Percentiles rank a stretch among this genome's conserved stretches.
phyloP scores from a whole-genome alignment of 805 yeast species.

The Pichia californica region DNA sequence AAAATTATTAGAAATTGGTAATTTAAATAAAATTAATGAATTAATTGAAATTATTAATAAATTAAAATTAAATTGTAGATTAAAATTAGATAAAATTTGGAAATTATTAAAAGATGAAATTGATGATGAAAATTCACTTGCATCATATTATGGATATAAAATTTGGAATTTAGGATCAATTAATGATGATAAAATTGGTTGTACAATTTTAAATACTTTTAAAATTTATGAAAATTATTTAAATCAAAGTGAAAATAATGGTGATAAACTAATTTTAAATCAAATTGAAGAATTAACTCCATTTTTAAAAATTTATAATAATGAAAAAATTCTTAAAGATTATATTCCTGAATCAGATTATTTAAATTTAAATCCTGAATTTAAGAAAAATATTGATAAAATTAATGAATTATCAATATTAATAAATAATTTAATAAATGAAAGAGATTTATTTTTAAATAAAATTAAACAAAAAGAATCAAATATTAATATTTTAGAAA shows the following conservation, averaged over 20 bases:
- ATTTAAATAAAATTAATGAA: conserved; percentile 28
- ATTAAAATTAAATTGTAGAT: conserved; percentile 35
- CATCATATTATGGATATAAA: conserved; percentile 44
- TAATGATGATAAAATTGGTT: conserved; percentile 32
- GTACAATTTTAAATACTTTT: conserved; percentile 34
- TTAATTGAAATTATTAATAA: conserved; percentile 34
- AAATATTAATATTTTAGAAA: conserved; percentile 21
- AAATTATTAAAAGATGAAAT: conserved; percentile 44
- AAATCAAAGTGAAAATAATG: conserved; percentile 48
- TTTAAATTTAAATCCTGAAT: conserved; percentile 29
- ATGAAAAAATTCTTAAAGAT: conserved; percentile 24
- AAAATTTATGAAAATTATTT: conserved; percentile 43
- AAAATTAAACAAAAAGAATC: conserved; percentile 39
- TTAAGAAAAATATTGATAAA: conserved; percentile 27
- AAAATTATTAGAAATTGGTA: too few relatives aligned
- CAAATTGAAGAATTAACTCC: conserved; percentile 45
- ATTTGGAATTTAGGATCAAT: conserved; percentile 51
- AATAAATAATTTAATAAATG: conserved; percentile 27
- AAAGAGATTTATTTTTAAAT: conserved; percentile 36
- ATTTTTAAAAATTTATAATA: conserved; percentile 34
- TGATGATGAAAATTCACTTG: conserved; percentile 47
- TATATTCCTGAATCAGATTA: conserved; percentile 37
- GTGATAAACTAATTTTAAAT: conserved; percentile 49
- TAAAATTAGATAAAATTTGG: conserved; percentile 39
- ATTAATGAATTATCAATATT: conserved; percentile 31